Conservation (phyloP, 495 filamentous ascomycete genomes). For the Delitschia confertaspora region DNA sequence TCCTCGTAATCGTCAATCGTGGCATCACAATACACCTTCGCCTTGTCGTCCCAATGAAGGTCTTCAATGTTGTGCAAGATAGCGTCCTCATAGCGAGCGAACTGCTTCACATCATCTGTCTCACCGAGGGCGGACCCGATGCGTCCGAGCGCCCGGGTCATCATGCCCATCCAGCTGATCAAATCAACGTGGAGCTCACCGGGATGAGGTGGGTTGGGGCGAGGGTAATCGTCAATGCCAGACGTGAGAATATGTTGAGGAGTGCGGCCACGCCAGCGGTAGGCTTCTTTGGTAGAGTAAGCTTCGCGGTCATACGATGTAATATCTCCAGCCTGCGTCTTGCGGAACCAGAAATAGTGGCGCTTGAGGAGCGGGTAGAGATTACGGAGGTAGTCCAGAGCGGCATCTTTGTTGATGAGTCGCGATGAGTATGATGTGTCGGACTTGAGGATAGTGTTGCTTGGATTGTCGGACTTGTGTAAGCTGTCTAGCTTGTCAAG, state of each 20-base stretch:
- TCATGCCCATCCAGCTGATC: constrained; percentile 93
- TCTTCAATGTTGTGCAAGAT: constrained; percentile 86
- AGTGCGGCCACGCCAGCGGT: constrained; percentile 92
- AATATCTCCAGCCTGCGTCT: constrained; percentile 83
- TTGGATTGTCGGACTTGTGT: constrained; percentile 1
- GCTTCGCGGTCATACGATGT: constrained; percentile 83
- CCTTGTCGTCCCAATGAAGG: constrained; percentile 77
- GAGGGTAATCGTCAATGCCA: constrained; percentile 91
- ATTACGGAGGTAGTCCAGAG: constrained; percentile 62
- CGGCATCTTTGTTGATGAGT: constrained; percentile 56
- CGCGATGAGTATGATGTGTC: constrained; percentile 46
- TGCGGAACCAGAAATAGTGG: constrained; percentile 90
- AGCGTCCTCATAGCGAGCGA: constrained; percentile 62
- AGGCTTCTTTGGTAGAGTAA: constrained; percentile 78
- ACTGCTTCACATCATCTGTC: constrained; percentile 62
- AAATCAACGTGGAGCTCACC: constrained; percentile 94
- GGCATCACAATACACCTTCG: constrained; percentile 82
- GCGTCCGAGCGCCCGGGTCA: constrained; percentile 69
- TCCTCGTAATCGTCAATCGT: constrained; percentile 96
- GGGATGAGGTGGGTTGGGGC: constrained; percentile 91
- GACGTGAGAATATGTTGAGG: constrained; percentile 80
- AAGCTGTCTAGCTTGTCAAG: constrained; percentile 54
- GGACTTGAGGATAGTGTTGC: constrained; percentile 28
- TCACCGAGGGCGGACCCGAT: constrained; percentile 66
- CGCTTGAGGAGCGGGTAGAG: constrained; percentile 88